phyloP scores from a whole-genome alignment of 2,329 filamentous ascomycete species.

The Colletotrichum sp. region DNA sequence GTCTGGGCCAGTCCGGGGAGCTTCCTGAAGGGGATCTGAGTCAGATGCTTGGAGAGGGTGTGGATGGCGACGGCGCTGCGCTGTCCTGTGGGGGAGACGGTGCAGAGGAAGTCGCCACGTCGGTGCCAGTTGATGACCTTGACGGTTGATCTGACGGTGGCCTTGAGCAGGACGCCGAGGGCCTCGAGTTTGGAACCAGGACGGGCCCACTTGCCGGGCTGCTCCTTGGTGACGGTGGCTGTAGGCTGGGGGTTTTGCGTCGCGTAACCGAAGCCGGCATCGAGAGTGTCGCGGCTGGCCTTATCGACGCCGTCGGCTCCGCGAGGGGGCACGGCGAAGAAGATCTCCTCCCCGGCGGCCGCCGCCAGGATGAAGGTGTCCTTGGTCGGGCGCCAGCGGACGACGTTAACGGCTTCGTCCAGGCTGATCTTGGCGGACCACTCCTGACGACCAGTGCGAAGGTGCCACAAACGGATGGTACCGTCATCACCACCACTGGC shows the following conservation, averaged over 20 bases:
- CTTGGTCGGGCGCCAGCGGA: constrained; percentile 87
- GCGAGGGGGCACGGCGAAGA: constrained; percentile 78
- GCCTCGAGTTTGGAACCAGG: constrained; percentile 77
- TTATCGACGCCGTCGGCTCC: constrained; percentile 77
- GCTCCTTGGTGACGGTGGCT: constrained; percentile 69
- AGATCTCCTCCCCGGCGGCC: constrained; percentile 83
- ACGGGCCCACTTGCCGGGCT: constrained; percentile 82
- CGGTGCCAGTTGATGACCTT: constrained; percentile 95
- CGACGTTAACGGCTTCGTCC: constrained; percentile 81
- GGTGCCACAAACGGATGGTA: constrained; percentile 87
- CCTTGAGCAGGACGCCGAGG: constrained; percentile 78
- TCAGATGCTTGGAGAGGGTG: constrained; percentile 92
- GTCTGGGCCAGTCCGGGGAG: constrained; percentile 80
- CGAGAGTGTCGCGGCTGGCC: constrained; percentile 76
- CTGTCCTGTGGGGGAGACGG: constrained; percentile 82
- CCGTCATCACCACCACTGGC: constrained; percentile 96
- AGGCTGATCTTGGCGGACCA: constrained; percentile 82
- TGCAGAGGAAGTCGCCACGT: constrained; percentile 91
- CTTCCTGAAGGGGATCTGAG: constrained; percentile 89
- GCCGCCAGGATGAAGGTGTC: constrained; percentile 84
- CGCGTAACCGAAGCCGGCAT: constrained; percentile 94
- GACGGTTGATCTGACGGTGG: constrained; percentile 79
- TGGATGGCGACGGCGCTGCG: constrained; percentile 89
- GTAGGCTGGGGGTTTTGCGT: constrained; percentile 65
- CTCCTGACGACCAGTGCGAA: constrained; percentile 83